Evolutionary conservation across 768 basidiomycete genomes (phyloP), one percentile per base, ranked within the genome.

Genomic region (Mycena alexandri): DNA sequence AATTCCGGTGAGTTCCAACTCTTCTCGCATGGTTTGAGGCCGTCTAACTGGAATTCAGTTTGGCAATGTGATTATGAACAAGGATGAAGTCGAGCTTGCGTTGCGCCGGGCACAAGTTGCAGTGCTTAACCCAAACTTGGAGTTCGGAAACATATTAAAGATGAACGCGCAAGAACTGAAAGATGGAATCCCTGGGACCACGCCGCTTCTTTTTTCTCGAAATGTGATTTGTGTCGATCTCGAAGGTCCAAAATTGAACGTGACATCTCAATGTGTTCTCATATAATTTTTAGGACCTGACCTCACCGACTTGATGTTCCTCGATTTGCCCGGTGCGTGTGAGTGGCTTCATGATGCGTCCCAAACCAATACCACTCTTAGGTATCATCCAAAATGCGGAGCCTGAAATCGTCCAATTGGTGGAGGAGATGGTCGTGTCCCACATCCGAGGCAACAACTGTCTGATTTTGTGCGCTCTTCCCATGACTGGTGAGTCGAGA

Each of bases 311-410:
- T 50, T 83, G 62, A 75, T 79, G 1, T 83, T 83, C 64, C 74
- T 81, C 54, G 82, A 83, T 67, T 73, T 82, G 43, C 82, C 82
- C 17, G 82, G 81, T 79, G 53, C 24, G 72, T 60, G 9, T 52
- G 2, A 5, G 44, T 38, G 5, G 29, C 2, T 33, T 54, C 5
- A 13, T 55, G 21, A 41, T 34, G 14, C 48, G 19, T 52, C 14
- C 36, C 21, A 43, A 10, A 22, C 58, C 43, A 46, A 63, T 29
- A 21, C 41, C 14, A 29, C 43, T 17, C 3, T 34, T 57, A 85
- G 87, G 87, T 22, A 76, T 88, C 52, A 85, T 87, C 9, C 82
- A 85, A 48, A 85, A 85, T 62, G 86, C 82, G 3, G 82, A 83
- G 16, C 77, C 80, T 1, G 75, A 84, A 0, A 68, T 79, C 5